Base-by-base conservation (phyloP, 1,284 basidiomycete species). In the Trichosporon ovoides region DNA sequence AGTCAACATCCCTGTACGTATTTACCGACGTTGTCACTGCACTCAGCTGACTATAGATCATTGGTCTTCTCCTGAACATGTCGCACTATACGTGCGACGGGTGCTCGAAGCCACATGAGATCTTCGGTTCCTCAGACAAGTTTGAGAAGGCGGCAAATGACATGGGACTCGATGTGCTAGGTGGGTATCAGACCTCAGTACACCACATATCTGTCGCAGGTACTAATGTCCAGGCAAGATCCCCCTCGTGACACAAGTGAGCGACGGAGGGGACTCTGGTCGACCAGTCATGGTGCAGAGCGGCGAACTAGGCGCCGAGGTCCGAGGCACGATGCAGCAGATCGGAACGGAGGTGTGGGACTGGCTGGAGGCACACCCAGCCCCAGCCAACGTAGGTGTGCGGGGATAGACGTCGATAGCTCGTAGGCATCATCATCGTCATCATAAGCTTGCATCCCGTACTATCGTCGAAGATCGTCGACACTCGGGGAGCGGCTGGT, bases 1-100 rank as follows among this genome's bases (percentile, higher is more conserved):
- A 77, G 83, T 97, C 19, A 82, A 83, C 19, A 87, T 97, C 1
- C 94, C 94, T 0, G 92, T 94, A 52, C 58, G 77, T 66, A 7
- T 7, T n/a, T n/a, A n/a, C n/a, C n/a, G 13, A 36, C n/a, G n/a
- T n/a, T n/a, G 13, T 7, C 19, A n/a, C 31, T 13, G 19, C 1
- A 10, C 12, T 14, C 19, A 20, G 20, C 38, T 48, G 43, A 54
- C 48, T 3, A 4, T 67, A 96, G 92, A 89, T 97, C 58, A 84
- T 86, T 2, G 95, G 95, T 1, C 81, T 94, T 3, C 78, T 98
- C 0, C 84, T 98, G 53, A 98, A 98, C 73, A 89, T 96, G 81
- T 85, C 91, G 0, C 85, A 91, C 74, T 97, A 88, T 73, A 80
- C 87, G n/a, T 94, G 91, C 68, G 83, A 88, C 0, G 83, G 84